phyloP scores from a whole-genome alignment of 164 flowering plant species.

The Aristolochia fimbriata region DNA sequence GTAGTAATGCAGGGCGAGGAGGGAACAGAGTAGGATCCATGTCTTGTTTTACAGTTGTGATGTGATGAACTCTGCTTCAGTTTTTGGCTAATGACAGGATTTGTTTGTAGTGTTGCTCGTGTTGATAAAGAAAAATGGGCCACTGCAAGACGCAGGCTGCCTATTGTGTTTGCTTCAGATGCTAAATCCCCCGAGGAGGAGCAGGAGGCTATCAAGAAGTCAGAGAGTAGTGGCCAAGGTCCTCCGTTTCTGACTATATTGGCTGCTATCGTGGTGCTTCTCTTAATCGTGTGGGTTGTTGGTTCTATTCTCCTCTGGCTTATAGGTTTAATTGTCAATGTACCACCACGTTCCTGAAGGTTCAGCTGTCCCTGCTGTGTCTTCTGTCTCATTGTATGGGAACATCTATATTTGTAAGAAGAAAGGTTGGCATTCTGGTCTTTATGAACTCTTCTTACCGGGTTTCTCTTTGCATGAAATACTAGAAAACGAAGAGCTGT shows the following conservation, averaged over 20 bases:
- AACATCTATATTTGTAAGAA: neutral
- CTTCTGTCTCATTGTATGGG: neutral
- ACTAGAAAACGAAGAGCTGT: too few species aligned
- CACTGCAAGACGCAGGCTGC: neutral
- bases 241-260: conserved; percentile 12
- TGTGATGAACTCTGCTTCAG: too few species aligned
- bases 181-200: neutral
- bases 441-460: neutral
- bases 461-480: too few species aligned
- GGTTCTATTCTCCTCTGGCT: conserved; percentile 15
- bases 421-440: neutral
- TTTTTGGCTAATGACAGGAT: too few species aligned
- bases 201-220: neutral
- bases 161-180: neutral
- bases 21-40: too few species aligned
- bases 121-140: too few species aligned
- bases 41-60: too few species aligned
- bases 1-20: too few species aligned
- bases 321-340: conserved; percentile 14
- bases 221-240: neutral
- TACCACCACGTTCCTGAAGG: neutral
- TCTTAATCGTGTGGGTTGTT: conserved; percentile 10
- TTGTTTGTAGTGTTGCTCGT: too few species aligned
- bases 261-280: conserved; percentile 16
- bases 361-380: too few species aligned